phyloP scores from a whole-genome alignment of 345 rosid species.

The Draba incana region DNA sequence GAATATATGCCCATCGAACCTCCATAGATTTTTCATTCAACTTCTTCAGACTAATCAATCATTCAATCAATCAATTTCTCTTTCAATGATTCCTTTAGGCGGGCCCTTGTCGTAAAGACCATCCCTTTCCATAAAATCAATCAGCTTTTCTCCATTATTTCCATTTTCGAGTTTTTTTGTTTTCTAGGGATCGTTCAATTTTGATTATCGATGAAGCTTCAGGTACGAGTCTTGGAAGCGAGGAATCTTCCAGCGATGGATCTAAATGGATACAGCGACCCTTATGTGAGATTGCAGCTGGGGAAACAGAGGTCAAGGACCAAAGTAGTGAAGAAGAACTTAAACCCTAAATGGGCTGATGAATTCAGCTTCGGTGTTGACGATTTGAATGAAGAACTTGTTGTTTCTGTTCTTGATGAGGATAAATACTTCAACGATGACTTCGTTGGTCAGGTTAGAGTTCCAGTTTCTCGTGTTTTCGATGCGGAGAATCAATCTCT shows the following conservation, averaged over 20 bases:
- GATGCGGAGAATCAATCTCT: conserved; percentile 82
- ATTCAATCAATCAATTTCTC: conserved; percentile 4
- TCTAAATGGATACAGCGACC: conserved; percentile 88
- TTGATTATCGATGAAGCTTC: conserved; percentile 60
- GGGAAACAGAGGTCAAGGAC: conserved; percentile 76
- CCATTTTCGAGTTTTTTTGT: not conserved
- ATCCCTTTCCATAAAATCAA: not conserved
- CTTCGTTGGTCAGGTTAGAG: conserved; percentile 70
- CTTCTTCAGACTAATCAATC: not conserved
- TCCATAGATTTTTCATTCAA: conserved; percentile 5
- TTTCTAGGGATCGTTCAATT: conserved; percentile 12
- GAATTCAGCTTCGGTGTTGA: conserved; percentile 92
- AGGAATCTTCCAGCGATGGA: conserved; percentile 89
- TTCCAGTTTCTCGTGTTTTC: conserved; percentile 69
- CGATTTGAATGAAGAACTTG: conserved; percentile 85
- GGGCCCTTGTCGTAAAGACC: conserved; percentile 18
- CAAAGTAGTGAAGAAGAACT: conserved; percentile 82
- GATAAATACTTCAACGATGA: conserved; percentile 90
- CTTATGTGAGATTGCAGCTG: conserved; percentile 79
- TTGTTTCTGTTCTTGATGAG: conserved; percentile 78
- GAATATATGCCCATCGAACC: not conserved
- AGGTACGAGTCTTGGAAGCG: conserved; percentile 78
- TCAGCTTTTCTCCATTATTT: conserved; percentile 11
- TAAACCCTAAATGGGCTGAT: conserved; percentile 92
- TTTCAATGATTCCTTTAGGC: not conserved